Base-by-base conservation (phyloP, 768 basidiomycete genomes). In the Termitomyces heimii region DNA sequence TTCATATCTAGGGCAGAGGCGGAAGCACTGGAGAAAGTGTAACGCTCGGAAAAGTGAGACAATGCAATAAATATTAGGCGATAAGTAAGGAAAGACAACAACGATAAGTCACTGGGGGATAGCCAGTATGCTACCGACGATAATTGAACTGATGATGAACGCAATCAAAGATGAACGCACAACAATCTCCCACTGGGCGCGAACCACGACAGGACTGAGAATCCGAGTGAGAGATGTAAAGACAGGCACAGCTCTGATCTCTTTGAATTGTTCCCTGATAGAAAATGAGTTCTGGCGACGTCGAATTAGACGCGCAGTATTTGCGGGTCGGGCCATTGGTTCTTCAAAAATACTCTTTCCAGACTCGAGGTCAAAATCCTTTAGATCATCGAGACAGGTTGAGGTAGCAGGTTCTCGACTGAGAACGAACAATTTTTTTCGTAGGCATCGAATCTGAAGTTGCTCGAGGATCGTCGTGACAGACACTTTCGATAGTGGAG, bases 101-200 rank as follows among this genome's bases (percentile, higher is more conserved):
- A 34, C 1, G 28, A 14, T 4, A 51, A 12, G 34, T 54, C 60
- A 24, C 59, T 13, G 45, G 34, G 48, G 49, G 5, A 37, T 42
- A 3, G 77, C 79, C 58, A 83, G 59, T 46, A 81, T 60, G 40
- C 61, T 58, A 1, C 75, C 79, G 7, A 80, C 61, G 13, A 80
- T 53, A 9, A 71, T 47, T 73, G 75, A 78, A 51, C 71, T 71
- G 43, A 78, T 54, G 14, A 85, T 28, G 24, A 82, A 70, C 0
- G 82, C 82, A 10, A 83, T 62, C 0, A 73, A 29, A 44, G 74
- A 76, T 2, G 85, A 85, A 37, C 87, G 75, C 28, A 88, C 73
- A 31, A 92, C 87, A 29, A 92, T 86, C 70, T 92, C 89, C 91
- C 90, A 92, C 63, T 93, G 91, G 3, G 83, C 88, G n/a, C 91